A percentile compares a stretch with the other conserved stretches of the same genome.
These are phyloP conservation scores for Podaxis pistillaris DNA, from an alignment of 768 basidiomycete genomes.

Conservation along the genomic window DNA sequence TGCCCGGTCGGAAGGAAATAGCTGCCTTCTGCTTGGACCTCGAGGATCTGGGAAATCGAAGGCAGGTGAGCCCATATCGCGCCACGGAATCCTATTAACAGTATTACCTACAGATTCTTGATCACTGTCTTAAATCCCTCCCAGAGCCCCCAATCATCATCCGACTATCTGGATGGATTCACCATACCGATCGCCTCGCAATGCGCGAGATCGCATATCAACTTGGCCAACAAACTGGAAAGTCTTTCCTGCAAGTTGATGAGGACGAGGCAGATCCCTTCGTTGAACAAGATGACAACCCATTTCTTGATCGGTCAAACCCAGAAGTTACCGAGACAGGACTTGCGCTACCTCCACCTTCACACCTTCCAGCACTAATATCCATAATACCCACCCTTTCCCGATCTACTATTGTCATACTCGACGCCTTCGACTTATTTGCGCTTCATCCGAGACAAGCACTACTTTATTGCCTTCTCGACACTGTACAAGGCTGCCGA, in stretches of 20 bases:
- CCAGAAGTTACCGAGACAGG: constrained; percentile 17
- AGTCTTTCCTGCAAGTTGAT: constrained; percentile 40
- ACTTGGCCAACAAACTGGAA: constrained; percentile 73
- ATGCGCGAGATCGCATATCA: constrained; percentile 90
- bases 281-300: constrained; percentile 42
- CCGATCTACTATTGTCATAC: constrained; percentile 76
- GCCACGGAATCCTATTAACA: constrained; percentile 3
- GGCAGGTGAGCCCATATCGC: constrained; percentile 38
- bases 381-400: constrained; percentile 75
- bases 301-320: constrained; percentile 40
- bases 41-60: constrained; percentile 84
- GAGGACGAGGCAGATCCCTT: constrained; percentile 26
- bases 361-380: constrained; percentile 73
- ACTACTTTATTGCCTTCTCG: constrained; percentile 91
- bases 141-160: constrained; percentile 64
- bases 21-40: constrained; percentile 84
- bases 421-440: constrained; percentile 95
- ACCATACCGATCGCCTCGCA: constrained; percentile 85
- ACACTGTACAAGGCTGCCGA: constrained; percentile 87
- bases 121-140: constrained; percentile 50
- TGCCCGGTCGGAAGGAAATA: constrained; percentile 86
- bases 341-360: constrained; percentile 55
- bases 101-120: constrained; percentile 47
- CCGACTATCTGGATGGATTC: constrained; percentile 81
- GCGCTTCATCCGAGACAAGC: constrained; percentile 90